Base-by-base conservation (phyloP, 192 early-diverging fungal genomes). In the Podila horticola region DNA sequence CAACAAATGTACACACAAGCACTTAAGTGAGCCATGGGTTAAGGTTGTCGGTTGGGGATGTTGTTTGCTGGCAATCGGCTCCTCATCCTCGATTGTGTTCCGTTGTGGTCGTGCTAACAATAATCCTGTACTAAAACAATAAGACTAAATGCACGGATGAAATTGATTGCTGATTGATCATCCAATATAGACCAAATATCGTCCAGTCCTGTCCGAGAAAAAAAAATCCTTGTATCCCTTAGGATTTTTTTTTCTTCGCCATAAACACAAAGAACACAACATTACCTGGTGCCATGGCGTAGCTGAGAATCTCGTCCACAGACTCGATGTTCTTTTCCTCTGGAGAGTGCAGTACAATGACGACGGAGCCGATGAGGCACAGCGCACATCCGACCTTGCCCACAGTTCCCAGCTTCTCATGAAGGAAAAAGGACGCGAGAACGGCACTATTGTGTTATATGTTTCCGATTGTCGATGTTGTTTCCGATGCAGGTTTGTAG, bases 341-440 rank as follows among this genome's bases (percentile, higher is more conserved):
- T 55, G 97, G 95, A 20, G 94, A 89, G 74, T 96, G 95, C 34
- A 98, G 76, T 13, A 97, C 92, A 38, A 96, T 94, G 48, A 96
- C 87, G 15, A 96, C 92, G 17, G 95, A 94, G 52, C 93, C 93
- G 84, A 98, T 89, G 49, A 98, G 84, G 67, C 94, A 97, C 57
- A 98, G 87, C 11, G 93, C 90, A 84, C 96, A 97, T 28, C 97
- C 97, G 36, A 97, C 90, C 64, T 92, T 93, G 71, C 97, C 97
- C 22, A 93, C 89, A 8, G 85, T 83, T 29, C 92, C 93, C 65
- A 98, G 88, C 57, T 88, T 89, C 74, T 98, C 97, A 45, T 96
- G 92, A 19, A 98, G 85, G 83, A 98, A 96, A 2, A 97, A 74
- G 1, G 94, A 94, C 0, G 95, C 94, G 24, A 97, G 84, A 12